phyloP scores from a whole-genome alignment of 2,329 filamentous ascomycete species.

The Emergomyces orientalis region DNA sequence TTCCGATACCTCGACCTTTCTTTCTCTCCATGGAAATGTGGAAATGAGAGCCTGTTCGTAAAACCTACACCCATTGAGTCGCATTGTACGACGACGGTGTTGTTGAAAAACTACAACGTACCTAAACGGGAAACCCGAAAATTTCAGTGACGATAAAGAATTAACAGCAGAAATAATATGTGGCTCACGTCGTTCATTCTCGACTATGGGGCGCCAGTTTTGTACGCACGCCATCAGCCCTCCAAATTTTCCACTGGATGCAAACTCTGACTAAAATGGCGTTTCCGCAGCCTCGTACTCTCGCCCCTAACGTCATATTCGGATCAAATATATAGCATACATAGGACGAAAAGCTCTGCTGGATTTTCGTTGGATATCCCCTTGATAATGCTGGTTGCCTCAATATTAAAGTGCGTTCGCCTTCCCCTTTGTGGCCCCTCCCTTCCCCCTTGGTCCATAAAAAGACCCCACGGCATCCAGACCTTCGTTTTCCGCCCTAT shows the following conservation, averaged over 20 bases:
- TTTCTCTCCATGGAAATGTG: not conserved
- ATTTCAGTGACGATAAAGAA: not conserved
- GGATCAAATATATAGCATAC: conserved; percentile 57
- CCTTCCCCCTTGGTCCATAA: not conserved
- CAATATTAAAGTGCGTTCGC: conserved; percentile 48
- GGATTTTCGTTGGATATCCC: conserved; percentile 60
- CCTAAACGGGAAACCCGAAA: not conserved
- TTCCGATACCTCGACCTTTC: not conserved
- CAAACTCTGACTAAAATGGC: conserved; percentile 1
- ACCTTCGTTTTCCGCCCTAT: not conserved
- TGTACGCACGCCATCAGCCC: conserved; percentile 29
- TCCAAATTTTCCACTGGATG: not conserved
- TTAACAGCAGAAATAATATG: conserved; percentile 19
- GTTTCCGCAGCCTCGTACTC: conserved; percentile 44
- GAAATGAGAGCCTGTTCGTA: not conserved
- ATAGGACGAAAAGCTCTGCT: conserved; percentile 49
- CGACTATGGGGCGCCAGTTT: conserved; percentile 42
- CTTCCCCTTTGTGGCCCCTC: not conserved
- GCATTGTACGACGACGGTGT: not conserved
- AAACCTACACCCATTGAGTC: not conserved
- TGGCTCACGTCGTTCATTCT: conserved; percentile 32
- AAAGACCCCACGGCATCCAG: not conserved
- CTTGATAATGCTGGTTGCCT: conserved; percentile 57
- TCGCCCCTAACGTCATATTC: conserved; percentile 57
- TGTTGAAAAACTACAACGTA: not conserved